A percentile compares a stretch with the other conserved stretches of the same genome.
These are phyloP conservation scores for Chalara sp. DNA, from an alignment of 2,329 filamentous ascomycete genomes.

Conservation along the genomic window DNA sequence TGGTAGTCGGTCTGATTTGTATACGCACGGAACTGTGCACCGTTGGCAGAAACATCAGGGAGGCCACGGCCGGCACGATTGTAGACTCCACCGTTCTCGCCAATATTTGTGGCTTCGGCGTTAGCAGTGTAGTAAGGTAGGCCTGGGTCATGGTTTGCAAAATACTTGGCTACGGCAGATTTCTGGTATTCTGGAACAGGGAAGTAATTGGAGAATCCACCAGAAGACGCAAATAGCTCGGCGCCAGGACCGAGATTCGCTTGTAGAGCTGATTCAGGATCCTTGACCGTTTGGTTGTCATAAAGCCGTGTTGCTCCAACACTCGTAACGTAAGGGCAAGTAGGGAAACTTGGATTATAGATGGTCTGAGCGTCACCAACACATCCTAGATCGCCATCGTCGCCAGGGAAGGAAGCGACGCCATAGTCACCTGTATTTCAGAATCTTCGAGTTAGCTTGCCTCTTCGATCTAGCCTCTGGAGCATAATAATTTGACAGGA, in stretches of 20 bases:
- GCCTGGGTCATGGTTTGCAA: conserved; percentile 19
- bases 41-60: conserved; percentile 49
- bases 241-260: conserved; percentile 22
- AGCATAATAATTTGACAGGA: no score
- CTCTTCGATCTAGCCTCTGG: no score
- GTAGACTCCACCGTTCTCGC: conserved; percentile 36
- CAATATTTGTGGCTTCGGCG: conserved; percentile 30
- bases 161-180: conserved; percentile 36
- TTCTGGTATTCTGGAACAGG: conserved; percentile 40
- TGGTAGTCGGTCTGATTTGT: conserved; percentile 2
- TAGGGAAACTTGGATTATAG: conserved; percentile 47
- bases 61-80: conserved; percentile 43
- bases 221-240: conserved; percentile 35
- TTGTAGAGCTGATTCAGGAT: conserved; percentile 17
- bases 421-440: conserved; percentile 44
- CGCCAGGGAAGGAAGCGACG: conserved; percentile 47
- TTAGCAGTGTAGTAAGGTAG: conserved; percentile 20
- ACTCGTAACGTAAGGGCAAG: conserved; percentile 62
- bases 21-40: conserved; percentile 24
- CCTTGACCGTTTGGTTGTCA: conserved; percentile 35
- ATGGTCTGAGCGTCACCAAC: conserved; percentile 23
- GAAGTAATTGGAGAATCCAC: conserved; percentile 49
- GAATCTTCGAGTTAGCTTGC: no score
- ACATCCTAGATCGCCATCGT: conserved; percentile 49
- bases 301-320: conserved; percentile 53